Evolutionary conservation across 441 rosid genomes (phyloP), one percentile per base, ranked within the genome.

Genomic region (Theobroma grandiflorum): DNA sequence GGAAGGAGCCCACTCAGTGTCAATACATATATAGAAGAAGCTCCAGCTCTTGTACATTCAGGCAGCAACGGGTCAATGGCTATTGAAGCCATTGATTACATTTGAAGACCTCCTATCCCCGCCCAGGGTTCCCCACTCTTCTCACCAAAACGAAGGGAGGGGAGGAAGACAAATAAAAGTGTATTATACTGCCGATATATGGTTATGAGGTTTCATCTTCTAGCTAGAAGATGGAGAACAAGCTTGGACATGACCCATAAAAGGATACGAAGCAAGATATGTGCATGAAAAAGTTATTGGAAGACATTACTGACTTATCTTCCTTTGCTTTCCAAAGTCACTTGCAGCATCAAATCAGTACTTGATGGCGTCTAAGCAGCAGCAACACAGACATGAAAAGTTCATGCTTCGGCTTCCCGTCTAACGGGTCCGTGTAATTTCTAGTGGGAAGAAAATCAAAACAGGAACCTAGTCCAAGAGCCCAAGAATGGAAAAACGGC

Each of bases 401-500:
- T 18, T 52, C 33, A 9, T 31, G 11, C 11, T 22, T 43, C 16
- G 47, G 6, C 38, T 22, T 69, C 47, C 58, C 35, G 8, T 47
- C 57, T 3, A 26, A 12, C 3, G 35, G 20, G 40, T 14, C 40
- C 4, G 3, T 26, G 40, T 11, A 72, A 5, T 72, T 35, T 55
- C n/a, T 10, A 26, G 31, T 26, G 31, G 16, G 50, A 5, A 50
- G 33, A 35, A 45, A 81, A 78, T 90, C 83, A 94, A 74, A 88
- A 88, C 8, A 95, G 78, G 82, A 93, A 77, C 83, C 78, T 91
- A 7, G 90, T 88, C 96, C 93, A 94, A 9, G 91, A 91, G 43
- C 90, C 84, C 84, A 92, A 79, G 81, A 95, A 91, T 12, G 99
- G 96, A 57, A 92, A 94, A 77, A 90, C 82, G 26, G 95, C 97